A percentile compares a stretch with the other conserved stretches of the same genome.
Evolutionary conservation across 495 filamentous ascomycete species (phyloP).

Genomic region (Cryomyces antarcticus): DNA sequence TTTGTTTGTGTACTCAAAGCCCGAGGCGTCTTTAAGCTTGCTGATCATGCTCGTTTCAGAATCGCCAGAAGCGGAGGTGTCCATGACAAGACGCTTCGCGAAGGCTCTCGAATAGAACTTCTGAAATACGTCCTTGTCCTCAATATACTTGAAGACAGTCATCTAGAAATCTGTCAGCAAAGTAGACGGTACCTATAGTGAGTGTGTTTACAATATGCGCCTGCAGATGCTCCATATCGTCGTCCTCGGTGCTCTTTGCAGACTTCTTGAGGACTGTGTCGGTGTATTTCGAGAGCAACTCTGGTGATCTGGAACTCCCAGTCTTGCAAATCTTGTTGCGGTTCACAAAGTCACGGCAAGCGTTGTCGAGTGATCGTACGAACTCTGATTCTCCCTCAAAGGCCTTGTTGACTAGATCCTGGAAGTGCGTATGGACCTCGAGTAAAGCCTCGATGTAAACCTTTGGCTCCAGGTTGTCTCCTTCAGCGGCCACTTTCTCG

Average conservation of each 20-base stretch:
- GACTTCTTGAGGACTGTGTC: conserved; percentile 81
- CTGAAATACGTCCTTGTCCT: conserved; percentile 99
- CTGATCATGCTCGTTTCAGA: conserved; percentile 98
- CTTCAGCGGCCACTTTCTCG: conserved; percentile 75
- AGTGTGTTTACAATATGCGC: conserved; percentile 40
- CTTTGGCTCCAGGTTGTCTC: conserved; percentile 85
- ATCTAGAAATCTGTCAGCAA: conserved; percentile 26
- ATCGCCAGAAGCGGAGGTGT: conserved; percentile 85
- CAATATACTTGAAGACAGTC: conserved; percentile 99
- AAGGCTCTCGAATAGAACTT: conserved; percentile 98
- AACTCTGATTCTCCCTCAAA: conserved; percentile 95
- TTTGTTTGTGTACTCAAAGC: conserved; percentile 98
- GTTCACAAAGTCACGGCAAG: conserved; percentile 95
- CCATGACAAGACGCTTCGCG: conserved; percentile 83
- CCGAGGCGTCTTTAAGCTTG: conserved; percentile 96
- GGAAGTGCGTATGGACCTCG: conserved; percentile 84
- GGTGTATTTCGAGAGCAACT: conserved; percentile 89
- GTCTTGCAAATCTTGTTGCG: conserved; percentile 87
- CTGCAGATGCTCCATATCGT: conserved; percentile 74
- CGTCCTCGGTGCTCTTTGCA: conserved; percentile 74
- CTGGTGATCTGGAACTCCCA: conserved; percentile 78
- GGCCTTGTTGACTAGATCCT: conserved; percentile 72
- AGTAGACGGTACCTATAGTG: not conserved
- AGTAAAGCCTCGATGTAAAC: conserved; percentile 88
- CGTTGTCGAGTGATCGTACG: conserved; percentile 88